phyloP scores from a whole-genome alignment of 2,329 filamentous ascomycete species.

The Fusarium sacchari region DNA sequence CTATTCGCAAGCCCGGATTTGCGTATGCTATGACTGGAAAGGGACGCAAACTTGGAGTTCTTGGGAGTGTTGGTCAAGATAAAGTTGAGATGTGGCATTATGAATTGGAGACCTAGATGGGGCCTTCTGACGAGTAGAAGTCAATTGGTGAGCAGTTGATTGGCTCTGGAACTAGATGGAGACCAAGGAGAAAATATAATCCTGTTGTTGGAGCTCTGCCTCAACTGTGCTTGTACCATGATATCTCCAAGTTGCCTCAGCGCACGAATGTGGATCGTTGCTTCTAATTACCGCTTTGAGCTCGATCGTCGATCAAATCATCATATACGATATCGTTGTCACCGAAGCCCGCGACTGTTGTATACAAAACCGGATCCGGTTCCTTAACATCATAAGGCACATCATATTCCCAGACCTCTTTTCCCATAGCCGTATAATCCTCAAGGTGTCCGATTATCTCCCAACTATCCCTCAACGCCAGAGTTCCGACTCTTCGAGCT shows the following conservation, averaged over 20 bases:
- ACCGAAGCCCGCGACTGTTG: not conserved
- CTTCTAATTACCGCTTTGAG: accelerated
- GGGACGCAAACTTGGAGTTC: not conserved
- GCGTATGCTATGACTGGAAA: not conserved
- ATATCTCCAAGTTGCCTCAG: accelerated
- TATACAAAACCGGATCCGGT: not conserved
- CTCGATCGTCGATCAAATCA: accelerated
- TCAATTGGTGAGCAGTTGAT: accelerated
- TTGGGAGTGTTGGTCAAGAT: not conserved
- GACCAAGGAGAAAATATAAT: accelerated
- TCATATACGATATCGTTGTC: accelerated
- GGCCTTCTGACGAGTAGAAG: accelerated
- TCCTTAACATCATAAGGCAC: not conserved
- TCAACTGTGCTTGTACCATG: not conserved
- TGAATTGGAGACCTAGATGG: not conserved
- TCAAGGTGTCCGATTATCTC: not conserved
- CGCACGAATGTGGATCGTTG: accelerated
- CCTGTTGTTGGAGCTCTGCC: accelerated
- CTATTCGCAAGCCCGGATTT: not conserved
- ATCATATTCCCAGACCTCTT: not conserved
- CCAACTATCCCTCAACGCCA: not conserved
- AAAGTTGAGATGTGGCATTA: not conserved
- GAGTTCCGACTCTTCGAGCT: accelerated
- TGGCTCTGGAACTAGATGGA: accelerated
- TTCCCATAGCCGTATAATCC: not conserved